A percentile compares a stretch with the other conserved stretches of the same genome.
Conservation (phyloP, 2,329 filamentous ascomycete species). For the Penicillium psychrosexuale region DNA sequence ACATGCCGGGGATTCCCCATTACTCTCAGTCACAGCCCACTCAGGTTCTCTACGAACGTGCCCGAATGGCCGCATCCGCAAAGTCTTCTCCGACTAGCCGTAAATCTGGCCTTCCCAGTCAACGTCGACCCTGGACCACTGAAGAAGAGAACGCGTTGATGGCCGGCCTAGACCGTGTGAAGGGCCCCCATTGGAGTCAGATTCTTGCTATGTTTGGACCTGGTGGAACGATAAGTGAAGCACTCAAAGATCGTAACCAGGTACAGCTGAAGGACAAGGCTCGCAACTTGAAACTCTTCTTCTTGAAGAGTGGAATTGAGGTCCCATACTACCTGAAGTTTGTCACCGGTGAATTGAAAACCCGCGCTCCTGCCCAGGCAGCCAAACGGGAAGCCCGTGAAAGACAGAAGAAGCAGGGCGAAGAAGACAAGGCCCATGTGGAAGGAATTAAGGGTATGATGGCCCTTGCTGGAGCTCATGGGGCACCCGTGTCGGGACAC, state of each 20-base stretch:
- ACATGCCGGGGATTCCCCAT: conserved; percentile 47
- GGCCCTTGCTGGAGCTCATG: conserved; percentile 45
- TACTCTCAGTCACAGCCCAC: conserved; percentile 51
- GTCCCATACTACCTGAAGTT: conserved; percentile 84
- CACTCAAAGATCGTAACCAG: conserved; percentile 83
- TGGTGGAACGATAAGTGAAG: conserved; percentile 74
- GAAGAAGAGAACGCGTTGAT: conserved; percentile 89
- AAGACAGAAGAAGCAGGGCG: conserved; percentile 44
- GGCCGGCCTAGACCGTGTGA: conserved; percentile 81
- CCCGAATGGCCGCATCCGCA: conserved; percentile 54
- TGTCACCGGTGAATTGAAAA: conserved; percentile 87
- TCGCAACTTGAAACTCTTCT: conserved; percentile 84
- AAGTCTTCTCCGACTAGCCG: conserved; percentile 54
- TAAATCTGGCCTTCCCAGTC: conserved; percentile 53
- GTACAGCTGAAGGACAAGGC: conserved; percentile 93
- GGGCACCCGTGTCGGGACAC: conserved; percentile 33
- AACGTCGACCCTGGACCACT: conserved; percentile 77
- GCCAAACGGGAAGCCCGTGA: conserved; percentile 51
- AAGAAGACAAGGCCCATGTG: conserved; percentile 49
- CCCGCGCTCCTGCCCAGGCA: conserved; percentile 66
- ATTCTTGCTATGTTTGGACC: conserved; percentile 80
- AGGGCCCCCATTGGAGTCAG: conserved; percentile 90
- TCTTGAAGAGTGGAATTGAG: conserved; percentile 85
- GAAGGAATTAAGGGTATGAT: conserved; percentile 49
- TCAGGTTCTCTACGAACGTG: conserved; percentile 57